Conservation (phyloP, 306 rosid species). For the Pyrus betulifolia region DNA sequence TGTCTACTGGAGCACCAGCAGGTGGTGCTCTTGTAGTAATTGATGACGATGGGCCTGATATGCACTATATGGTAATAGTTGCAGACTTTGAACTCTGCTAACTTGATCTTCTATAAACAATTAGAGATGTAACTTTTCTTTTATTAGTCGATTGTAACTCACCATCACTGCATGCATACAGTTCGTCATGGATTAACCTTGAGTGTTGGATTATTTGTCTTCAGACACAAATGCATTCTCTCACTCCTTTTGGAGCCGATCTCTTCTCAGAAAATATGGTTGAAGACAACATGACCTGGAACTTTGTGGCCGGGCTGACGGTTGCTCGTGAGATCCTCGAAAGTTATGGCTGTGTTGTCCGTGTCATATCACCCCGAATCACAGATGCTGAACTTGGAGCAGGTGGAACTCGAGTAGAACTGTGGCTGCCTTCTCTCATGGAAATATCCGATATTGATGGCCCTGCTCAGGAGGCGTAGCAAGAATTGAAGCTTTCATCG, state of each 20-base stretch:
- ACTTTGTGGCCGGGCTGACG: slow-evolving; percentile 83
- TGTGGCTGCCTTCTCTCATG: slow-evolving; percentile 71
- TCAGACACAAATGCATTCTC: slow-evolving; percentile 91
- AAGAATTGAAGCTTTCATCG: not conserved
- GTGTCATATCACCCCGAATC: slow-evolving; percentile 74
- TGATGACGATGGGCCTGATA: slow-evolving; percentile 96
- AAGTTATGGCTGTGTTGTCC: slow-evolving; percentile 84
- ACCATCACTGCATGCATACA: not conserved
- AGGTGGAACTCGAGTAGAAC: slow-evolving; percentile 90
- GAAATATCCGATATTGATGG: slow-evolving; percentile 37
- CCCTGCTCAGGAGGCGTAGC: slow-evolving; percentile 36
- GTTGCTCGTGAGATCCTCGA: slow-evolving; percentile 95
- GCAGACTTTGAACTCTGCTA: slow-evolving; percentile 8
- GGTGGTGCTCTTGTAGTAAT: slow-evolving; percentile 80
- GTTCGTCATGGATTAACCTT: not conserved
- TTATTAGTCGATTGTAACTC: not conserved
- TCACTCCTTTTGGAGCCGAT: slow-evolving; percentile 74
- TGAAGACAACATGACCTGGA: slow-evolving; percentile 96
- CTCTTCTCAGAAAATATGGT: slow-evolving; percentile 58
- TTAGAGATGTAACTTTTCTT: not conserved
- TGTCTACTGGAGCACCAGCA: slow-evolving; percentile 79
- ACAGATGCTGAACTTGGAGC: slow-evolving; percentile 78
- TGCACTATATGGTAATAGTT: slow-evolving; percentile 85
- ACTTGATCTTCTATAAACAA: not conserved
- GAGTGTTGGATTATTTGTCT: slow-evolving; percentile 21